Percentiles rank a stretch among this genome's conserved stretches.
These are phyloP conservation scores for Biscogniauxia mediterranea DNA, from an alignment of 2,329 filamentous ascomycete species.

Conservation along the genomic window DNA sequence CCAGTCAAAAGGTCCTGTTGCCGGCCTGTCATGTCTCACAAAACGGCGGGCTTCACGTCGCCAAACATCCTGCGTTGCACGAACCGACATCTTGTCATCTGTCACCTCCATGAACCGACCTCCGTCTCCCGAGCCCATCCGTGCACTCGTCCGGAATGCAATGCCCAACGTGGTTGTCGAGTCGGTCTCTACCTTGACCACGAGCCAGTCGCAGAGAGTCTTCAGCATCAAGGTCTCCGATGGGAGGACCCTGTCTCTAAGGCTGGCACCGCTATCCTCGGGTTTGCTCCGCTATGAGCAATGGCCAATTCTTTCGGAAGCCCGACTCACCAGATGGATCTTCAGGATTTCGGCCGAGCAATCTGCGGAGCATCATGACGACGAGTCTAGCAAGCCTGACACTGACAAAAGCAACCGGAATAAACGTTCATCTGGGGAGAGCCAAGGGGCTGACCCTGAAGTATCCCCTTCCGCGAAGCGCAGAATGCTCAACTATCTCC, in stretches of 20 bases:
- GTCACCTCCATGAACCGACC: constrained; percentile 35
- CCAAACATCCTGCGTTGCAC: constrained; percentile 28
- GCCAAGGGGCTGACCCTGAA: constrained; percentile 1
- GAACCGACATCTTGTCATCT: constrained; percentile 20
- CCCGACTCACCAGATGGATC: constrained; percentile 11
- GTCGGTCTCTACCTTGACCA: constrained; percentile 35
- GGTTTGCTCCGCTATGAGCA: constrained; percentile 48
- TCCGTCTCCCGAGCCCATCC: constrained; percentile 33
- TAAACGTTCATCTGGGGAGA: not conserved
- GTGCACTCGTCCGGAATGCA: constrained; percentile 35
- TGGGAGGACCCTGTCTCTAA: constrained; percentile 40
- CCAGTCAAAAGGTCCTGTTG: constrained; percentile 26
- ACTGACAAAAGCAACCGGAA: not conserved
- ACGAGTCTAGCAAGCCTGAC: not conserved
- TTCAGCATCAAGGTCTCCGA: constrained; percentile 45
- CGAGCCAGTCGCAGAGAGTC: constrained; percentile 39
- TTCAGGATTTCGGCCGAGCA: constrained; percentile 1
- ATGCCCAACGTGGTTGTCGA: constrained; percentile 34
- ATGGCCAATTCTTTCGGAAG: constrained; percentile 44
- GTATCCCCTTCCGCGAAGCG: constrained; percentile 9
- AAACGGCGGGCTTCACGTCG: constrained; percentile 27
- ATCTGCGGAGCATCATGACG: not conserved
- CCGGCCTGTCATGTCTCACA: constrained; percentile 29
- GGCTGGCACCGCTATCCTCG: constrained; percentile 42
- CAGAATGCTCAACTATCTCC: constrained; percentile 36